Evolutionary conservation across 371 early-diverging fungal genomes (phyloP), one percentile per base, ranked within the genome.

Genomic region (Lichtheimia corymbifera): DNA sequence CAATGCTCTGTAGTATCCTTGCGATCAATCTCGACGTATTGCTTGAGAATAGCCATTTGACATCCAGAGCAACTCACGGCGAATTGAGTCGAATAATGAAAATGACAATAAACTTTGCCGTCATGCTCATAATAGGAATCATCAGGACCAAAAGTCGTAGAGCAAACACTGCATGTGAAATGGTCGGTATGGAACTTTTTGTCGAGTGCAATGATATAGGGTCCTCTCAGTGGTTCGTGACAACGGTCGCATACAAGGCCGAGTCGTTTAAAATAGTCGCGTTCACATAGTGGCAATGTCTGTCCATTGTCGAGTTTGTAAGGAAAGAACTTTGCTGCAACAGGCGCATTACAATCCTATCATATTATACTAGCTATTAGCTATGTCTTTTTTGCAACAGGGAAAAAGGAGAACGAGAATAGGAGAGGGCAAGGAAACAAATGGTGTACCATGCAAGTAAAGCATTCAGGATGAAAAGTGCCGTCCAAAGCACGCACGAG

Each of bases 121-220:
- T 96, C 88, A 61, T 94, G 92, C 67, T 97, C 98, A 67, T 96
- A 98, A 73, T 97, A 97, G 1, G 93, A 92, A 69, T 96, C 98
- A 53, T 95, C 90, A 42, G 95, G 93, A 0, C 95, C 94, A 79
- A 98, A 98, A 27, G 92, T 88, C 6, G 89, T 92, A 14, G 91
- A 82, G 61, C 99, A 98, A 25, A 91, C 89, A 22, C 92, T 89
- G 73, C 98, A 98, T 41, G 93, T 92, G 68, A 98, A 98, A 71
- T 98, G 98, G 62, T 97, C 94, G 43, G 95, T 83, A 64, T 97
- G 97, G 70, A 92, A 98, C 70, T 94, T 97, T 73, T 88, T 87
- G 53, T 89, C 91, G 51, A 94, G 75, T 0, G 97, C 99, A 55
- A 90, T 91, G 65, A 97, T 96, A 66, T 96, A 95, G 3, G 94